Percentiles rank a stretch among this genome's conserved stretches.
Evolutionary conservation across 805 yeast species (phyloP).

Genomic region (Kodamaea restingae): DNA sequence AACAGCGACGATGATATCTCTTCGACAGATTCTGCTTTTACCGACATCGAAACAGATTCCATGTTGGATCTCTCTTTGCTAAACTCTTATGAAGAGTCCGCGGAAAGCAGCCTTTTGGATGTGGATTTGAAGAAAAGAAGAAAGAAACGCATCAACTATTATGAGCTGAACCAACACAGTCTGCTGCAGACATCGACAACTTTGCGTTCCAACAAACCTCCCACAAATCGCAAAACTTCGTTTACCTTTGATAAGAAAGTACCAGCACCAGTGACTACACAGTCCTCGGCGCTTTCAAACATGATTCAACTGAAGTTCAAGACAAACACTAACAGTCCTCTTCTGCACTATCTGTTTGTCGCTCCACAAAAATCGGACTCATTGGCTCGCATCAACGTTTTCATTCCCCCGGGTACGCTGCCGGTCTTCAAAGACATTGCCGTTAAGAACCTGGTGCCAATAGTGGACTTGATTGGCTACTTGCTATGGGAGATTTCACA

Average conservation of each 20-base stretch:
- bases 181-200: constrained; percentile 4
- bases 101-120: constrained; percentile 3
- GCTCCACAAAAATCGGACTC: constrained; percentile 17
- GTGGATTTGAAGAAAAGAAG: constrained; percentile 12
- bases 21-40: constrained; percentile 39
- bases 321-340: constrained; percentile 38
- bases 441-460: constrained; percentile 25
- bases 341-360: constrained; percentile 41
- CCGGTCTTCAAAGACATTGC: constrained; percentile 24
- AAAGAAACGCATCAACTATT: constrained; percentile 18
- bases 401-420: constrained; percentile 29
- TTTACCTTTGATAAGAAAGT: constrained; percentile 21
- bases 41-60: constrained; percentile 40
- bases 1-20: constrained; percentile 25
- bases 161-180: constrained; percentile 13
- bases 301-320: constrained; percentile 37
- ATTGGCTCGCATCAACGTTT: constrained; percentile 21
- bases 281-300: constrained; percentile 24
- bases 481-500: constrained; percentile 20
- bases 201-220: neutral
- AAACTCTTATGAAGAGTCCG: constrained; percentile 17
- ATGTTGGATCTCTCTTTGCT: constrained; percentile 25
- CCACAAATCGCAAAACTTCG: constrained; percentile 3
- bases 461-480: constrained; percentile 40
- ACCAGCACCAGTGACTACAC: constrained; percentile 21